Conservation (phyloP, 2,329 filamentous ascomycete genomes). For the Paraphoma chrysanthemicola region DNA sequence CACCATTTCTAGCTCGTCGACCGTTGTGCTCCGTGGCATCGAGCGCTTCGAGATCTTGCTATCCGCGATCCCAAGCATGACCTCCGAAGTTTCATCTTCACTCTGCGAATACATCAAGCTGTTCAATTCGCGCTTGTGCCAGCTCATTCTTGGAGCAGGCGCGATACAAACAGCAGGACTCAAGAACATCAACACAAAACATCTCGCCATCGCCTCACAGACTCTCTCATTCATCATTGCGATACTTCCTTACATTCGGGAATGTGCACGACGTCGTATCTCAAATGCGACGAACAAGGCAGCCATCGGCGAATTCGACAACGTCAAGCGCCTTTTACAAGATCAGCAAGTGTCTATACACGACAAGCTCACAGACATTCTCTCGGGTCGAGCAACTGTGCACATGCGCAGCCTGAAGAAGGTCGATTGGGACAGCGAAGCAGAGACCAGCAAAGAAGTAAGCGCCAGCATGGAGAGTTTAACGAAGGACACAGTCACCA, state of each 20-base stretch:
- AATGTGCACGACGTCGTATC: conserved; percentile 82
- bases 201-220: conserved; percentile 90
- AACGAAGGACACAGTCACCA: conserved; percentile 81
- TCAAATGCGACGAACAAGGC: conserved; percentile 53
- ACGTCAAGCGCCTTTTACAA: conserved; percentile 80
- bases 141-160: conserved; percentile 93
- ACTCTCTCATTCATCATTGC: conserved; percentile 86
- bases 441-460: conserved; percentile 50
- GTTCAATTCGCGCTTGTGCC: conserved; percentile 96
- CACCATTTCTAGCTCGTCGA: conserved; percentile 82
- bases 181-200: conserved; percentile 90
- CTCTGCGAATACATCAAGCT: conserved; percentile 87
- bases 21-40: conserved; percentile 81
- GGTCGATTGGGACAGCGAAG: conserved; percentile 72
- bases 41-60: conserved; percentile 84
- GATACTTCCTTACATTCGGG: conserved; percentile 86
- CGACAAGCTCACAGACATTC: conserved; percentile 92
- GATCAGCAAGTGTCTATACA: conserved; percentile 92
- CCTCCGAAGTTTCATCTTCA: conserved; percentile 77
- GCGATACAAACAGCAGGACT: conserved; percentile 87
- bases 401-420: conserved; percentile 78
- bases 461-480: conserved; percentile 86
- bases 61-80: conserved; percentile 86
- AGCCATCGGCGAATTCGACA: conserved; percentile 82
- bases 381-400: conserved; percentile 76